A percentile compares a stretch with the other conserved stretches of the same genome.
phyloP scores from a whole-genome alignment of 2,329 filamentous ascomycete species.

The Ophiostoma pallidulum region DNA sequence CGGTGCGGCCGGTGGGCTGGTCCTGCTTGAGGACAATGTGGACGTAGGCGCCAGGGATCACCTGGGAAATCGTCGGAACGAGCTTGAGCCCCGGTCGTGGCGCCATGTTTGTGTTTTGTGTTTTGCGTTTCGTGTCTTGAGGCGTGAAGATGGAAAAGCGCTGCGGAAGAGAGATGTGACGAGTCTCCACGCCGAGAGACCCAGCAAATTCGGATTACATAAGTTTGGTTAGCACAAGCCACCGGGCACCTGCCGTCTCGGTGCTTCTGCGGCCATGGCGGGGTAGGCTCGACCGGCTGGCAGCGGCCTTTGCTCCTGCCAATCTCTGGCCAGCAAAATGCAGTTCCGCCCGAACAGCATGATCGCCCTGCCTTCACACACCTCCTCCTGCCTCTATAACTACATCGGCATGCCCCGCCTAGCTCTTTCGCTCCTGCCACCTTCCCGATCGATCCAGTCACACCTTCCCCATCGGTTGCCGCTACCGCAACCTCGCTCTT shows the following conservation, averaged over 20 bases:
- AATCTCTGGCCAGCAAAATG: not conserved
- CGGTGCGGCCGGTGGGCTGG: slow-evolving; percentile 63
- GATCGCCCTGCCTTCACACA: too few relatives aligned
- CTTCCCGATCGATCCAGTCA: slow-evolving; percentile 15
- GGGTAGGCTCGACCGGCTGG: too few relatives aligned
- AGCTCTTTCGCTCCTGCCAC: slow-evolving; percentile 11
- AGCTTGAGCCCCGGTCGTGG: not conserved
- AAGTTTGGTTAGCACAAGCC: too few relatives aligned
- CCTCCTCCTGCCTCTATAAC: not conserved
- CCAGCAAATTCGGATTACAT: too few relatives aligned
- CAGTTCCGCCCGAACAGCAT: not conserved
- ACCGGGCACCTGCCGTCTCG: too few relatives aligned
- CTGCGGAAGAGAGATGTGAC: too few relatives aligned
- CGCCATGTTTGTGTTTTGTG: not conserved
- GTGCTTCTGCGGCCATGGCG: slow-evolving; percentile 1
- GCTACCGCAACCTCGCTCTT: not conserved
- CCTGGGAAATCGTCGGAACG: slow-evolving; percentile 26
- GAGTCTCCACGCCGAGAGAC: too few relatives aligned
- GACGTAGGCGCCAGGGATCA: slow-evolving; percentile 53
- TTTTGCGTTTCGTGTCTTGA: not conserved
- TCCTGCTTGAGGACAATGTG: slow-evolving; percentile 69
- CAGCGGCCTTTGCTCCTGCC: too few relatives aligned
- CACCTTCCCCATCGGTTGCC: slow-evolving; percentile 11
- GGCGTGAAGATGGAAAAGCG: not conserved
- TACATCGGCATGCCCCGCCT: slow-evolving; percentile 15